Conservation (phyloP, 768 basidiomycete genomes). For the Filobasidium floriforme region DNA sequence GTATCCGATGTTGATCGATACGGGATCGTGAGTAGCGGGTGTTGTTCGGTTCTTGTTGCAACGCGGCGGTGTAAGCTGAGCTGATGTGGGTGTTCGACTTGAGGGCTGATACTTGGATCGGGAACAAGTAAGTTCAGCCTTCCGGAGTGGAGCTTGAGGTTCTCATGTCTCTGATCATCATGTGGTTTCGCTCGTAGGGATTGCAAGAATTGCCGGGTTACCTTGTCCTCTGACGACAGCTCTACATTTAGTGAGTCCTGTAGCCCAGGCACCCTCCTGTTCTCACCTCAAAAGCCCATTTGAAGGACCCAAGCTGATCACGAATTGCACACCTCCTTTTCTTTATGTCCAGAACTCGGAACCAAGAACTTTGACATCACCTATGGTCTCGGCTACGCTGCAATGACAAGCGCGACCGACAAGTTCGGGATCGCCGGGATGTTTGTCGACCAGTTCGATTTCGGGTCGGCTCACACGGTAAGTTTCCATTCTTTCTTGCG, state of each 20-base stretch:
- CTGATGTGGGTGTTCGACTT: not conserved
- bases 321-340: not conserved
- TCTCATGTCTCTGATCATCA: not conserved
- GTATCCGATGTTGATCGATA: conserved; percentile 1
- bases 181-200: not conserved
- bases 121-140: not conserved
- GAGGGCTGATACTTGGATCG: not conserved
- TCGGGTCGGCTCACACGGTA: not conserved
- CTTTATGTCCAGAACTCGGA: not conserved
- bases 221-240: not conserved
- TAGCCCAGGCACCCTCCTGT: not conserved
- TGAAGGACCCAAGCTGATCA: not conserved
- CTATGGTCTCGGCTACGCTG: not conserved
- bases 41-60: not conserved
- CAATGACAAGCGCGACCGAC: not conserved
- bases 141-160: not conserved
- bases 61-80: not conserved
- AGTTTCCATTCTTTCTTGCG: not conserved
- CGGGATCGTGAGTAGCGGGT: not conserved
- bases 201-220: not conserved
- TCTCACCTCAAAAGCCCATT: not conserved
- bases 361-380: not conserved
- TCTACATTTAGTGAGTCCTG: not conserved
- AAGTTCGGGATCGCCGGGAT: not conserved
- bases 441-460: not conserved